These are phyloP conservation scores for Pittosporum tobira DNA, from an alignment of 129 eudicot species.

Conservation along the genomic window DNA sequence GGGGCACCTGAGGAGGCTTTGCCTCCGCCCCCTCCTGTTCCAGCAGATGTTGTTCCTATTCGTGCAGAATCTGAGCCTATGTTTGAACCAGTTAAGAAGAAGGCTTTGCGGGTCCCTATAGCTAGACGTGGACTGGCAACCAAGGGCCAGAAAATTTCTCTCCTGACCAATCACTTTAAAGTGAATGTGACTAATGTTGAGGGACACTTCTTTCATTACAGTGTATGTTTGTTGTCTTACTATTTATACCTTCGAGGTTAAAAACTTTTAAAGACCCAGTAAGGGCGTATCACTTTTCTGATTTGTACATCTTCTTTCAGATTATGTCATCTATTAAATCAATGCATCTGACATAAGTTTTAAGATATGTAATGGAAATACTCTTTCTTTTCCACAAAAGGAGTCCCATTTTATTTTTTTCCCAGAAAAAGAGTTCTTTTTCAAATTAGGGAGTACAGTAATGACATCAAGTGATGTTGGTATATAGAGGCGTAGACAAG, in stretches of 20 bases:
- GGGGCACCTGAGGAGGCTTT: slow-evolving; percentile 38
- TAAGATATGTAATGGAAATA: too few species aligned
- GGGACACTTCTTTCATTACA: slow-evolving; percentile 85
- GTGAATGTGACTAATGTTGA: slow-evolving; percentile 64
- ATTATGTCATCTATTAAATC: too few species aligned
- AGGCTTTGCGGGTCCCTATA: slow-evolving; percentile 54
- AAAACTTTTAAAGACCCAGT: not conserved
- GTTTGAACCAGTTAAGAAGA: slow-evolving; percentile 36
- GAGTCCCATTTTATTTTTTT: too few species aligned
- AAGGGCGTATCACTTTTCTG: too few species aligned
- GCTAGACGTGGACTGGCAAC: slow-evolving; percentile 67
- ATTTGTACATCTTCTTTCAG: not conserved
- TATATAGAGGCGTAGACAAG: too few species aligned
- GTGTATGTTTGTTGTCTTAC: slow-evolving; percentile 37
- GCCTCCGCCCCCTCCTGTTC: slow-evolving; percentile 84
- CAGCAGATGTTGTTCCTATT: slow-evolving; percentile 50
- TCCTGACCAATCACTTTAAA: slow-evolving; percentile 78
- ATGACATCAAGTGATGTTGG: too few species aligned
- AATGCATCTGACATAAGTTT: too few species aligned
- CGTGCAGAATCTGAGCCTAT: slow-evolving; percentile 24
- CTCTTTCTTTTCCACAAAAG: too few species aligned
- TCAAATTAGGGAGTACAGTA: too few species aligned
- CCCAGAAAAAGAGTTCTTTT: too few species aligned
- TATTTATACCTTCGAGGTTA: not conserved
- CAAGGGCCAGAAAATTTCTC: slow-evolving; percentile 52